Conservation (phyloP, 192 early-diverging fungal species). For the Piromyces finnis region DNA sequence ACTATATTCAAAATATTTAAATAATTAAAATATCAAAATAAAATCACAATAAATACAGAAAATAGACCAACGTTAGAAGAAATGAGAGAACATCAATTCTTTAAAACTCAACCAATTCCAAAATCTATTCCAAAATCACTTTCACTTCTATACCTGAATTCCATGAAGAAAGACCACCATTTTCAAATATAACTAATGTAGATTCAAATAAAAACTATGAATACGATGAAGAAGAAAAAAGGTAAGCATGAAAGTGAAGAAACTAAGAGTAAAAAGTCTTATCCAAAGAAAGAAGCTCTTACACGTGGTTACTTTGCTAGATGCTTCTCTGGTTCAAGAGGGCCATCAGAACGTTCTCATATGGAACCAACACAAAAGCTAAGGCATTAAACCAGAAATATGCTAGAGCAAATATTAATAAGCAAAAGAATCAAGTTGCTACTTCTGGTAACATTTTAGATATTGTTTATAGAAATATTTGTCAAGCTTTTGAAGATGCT, state of each 20-base stretch:
- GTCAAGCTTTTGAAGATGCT: background rate
- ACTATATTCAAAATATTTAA: background rate
- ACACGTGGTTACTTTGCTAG: background rate
- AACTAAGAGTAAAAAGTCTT: background rate
- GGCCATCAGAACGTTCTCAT: background rate
- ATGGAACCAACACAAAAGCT: background rate
- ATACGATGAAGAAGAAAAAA: background rate
- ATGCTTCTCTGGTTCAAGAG: background rate
- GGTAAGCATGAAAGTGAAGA: background rate
- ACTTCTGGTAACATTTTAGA: background rate
- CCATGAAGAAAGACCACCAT: background rate
- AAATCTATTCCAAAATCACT: background rate
- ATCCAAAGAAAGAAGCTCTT: background rate
- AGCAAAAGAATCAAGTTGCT: background rate
- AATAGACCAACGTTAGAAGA: slow-evolving; percentile 18
- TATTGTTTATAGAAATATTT: background rate
- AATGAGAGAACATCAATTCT: slow-evolving; percentile 24
- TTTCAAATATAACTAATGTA: background rate
- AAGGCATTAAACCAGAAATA: background rate
- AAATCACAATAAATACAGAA: slow-evolving; percentile 12
- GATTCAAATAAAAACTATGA: background rate
- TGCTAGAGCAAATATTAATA: background rate
- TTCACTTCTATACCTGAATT: background rate
- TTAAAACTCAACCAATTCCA: slow-evolving; percentile 1
- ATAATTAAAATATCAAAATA: background rate